Conservation (phyloP, 2,329 filamentous ascomycete genomes). For the Fusarium staphyleae region DNA sequence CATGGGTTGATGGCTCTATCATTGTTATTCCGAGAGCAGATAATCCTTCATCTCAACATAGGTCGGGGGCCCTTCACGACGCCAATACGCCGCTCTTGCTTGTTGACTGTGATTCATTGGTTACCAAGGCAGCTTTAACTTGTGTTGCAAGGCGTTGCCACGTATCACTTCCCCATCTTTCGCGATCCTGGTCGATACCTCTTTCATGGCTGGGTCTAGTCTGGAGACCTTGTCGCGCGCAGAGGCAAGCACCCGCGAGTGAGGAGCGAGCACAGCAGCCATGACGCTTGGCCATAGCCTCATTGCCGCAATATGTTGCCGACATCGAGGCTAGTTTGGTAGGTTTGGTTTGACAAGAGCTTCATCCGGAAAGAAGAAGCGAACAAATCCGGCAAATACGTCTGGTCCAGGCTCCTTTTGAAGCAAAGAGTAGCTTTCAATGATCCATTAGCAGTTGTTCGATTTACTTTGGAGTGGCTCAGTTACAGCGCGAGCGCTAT, state of each 20-base stretch:
- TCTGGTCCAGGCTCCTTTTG: slow-evolving; percentile 22
- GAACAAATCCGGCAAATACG: slow-evolving; percentile 46
- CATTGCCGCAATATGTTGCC: slow-evolving; percentile 18
- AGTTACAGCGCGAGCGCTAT: neutral
- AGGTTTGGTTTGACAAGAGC: slow-evolving; percentile 37
- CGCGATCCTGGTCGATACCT: neutral
- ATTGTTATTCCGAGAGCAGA: neutral
- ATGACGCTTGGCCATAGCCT: slow-evolving; percentile 16
- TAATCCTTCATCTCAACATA: neutral
- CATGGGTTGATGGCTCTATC: neutral
- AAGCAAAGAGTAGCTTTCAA: slow-evolving; percentile 18
- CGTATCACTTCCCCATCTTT: slow-evolving; percentile 28
- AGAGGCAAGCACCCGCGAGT: slow-evolving; percentile 30
- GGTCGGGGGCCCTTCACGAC: slow-evolving; percentile 11
- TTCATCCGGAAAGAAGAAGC: slow-evolving; percentile 52
- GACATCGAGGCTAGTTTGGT: slow-evolving; percentile 13
- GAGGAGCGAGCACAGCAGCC: slow-evolving; percentile 28
- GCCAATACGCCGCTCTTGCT: neutral
- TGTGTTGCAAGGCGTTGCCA: slow-evolving; percentile 24
- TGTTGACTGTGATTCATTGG: slow-evolving; percentile 29
- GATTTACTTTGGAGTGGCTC: slow-evolving; percentile 10
- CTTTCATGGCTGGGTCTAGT: slow-evolving; percentile 2
- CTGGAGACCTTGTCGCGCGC: slow-evolving; percentile 17
- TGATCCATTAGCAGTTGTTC: slow-evolving; percentile 1
- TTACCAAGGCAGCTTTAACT: slow-evolving; percentile 33